Conservation (phyloP, 768 basidiomycete species). For the Rhizopogon vesiculosus region DNA sequence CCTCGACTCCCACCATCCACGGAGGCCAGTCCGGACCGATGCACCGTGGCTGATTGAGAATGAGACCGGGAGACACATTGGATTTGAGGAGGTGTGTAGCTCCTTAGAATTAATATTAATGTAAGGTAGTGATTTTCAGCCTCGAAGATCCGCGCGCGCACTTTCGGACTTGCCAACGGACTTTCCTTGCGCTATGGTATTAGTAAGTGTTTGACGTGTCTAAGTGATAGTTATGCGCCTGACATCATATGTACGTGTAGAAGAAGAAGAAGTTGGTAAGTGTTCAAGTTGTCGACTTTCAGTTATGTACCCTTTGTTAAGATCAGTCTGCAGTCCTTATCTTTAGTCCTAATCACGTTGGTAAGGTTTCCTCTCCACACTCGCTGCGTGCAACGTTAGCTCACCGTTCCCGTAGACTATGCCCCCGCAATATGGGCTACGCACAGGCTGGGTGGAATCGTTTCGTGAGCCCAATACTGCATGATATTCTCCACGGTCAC, state of each 20-base stretch:
- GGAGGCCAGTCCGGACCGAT: slow-evolving; percentile 40
- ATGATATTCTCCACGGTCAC: background rate
- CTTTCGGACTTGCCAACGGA: slow-evolving; percentile 50
- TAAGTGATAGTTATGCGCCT: background rate
- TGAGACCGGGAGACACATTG: slow-evolving; percentile 38
- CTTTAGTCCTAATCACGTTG: slow-evolving; percentile 60
- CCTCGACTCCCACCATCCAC: slow-evolving; percentile 38
- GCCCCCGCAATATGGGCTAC: slow-evolving; percentile 53
- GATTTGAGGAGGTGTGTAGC: slow-evolving; percentile 43
- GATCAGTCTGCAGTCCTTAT: slow-evolving; percentile 44
- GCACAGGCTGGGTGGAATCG: slow-evolving; percentile 53
- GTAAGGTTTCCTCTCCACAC: slow-evolving; percentile 27
- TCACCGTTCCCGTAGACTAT: slow-evolving; percentile 38
- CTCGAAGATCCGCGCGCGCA: slow-evolving; percentile 36
- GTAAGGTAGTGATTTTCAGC: background rate
- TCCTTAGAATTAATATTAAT: background rate
- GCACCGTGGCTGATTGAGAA: slow-evolving; percentile 63
- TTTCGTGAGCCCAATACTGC: slow-evolving; percentile 40
- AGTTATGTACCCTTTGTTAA: background rate
- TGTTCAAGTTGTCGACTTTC: background rate
- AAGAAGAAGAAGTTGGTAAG: slow-evolving; percentile 49
- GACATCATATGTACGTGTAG: slow-evolving; percentile 20
- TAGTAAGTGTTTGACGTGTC: slow-evolving; percentile 25
- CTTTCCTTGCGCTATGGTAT: slow-evolving; percentile 44
- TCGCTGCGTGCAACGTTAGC: background rate